Base-by-base conservation (phyloP, 768 basidiomycete species). In the Boletus bicolor region DNA sequence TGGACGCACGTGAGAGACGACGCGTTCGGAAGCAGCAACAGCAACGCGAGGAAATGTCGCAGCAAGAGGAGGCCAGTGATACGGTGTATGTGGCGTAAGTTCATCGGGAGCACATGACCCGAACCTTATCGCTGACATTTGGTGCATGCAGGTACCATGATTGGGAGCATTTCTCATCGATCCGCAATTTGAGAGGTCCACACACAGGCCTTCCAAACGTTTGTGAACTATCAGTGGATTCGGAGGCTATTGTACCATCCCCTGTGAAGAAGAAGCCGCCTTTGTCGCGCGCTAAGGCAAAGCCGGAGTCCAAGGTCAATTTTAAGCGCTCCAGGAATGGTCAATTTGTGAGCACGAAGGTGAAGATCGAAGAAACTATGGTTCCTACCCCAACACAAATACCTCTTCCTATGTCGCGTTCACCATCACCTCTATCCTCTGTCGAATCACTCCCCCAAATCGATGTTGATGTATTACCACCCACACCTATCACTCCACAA, bases 81-180 rank as follows among this genome's bases (percentile, higher is more conserved):
- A 81, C 88, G 3, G 77, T 93, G 17, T 93, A 93, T 73, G 89
- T 93, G 55, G 92, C 92, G 88, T 92, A 73, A 70, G 90, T 87
- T 24, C 49, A 52, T 58, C 51, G n/a, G 36, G 12, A 49, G 52
- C 46, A 54, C 54, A 59, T 49, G 21, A n/a, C 19, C n/a, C 26
- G 42, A 50, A 43, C 56, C 32, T 46, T 39, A 42, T 56, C 7
- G 28, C 49, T 63, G 52, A 61, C 66, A 48, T 53, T 54, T 26
- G 45, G 54, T 11, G 46, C 39, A 26, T 30, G 44, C 64, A 91
- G 90, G 32, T 95, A 93, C 68, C 88, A 94, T 65, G 91, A 93
- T 69, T 94, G 91, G 90, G 93, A 96, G 66, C 93, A 96, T 68
- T 96, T 94, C 65, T 93, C 90, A 12, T 91, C 88, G n/a, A 90